phyloP scores from a whole-genome alignment of 352 stramenopile species.

The Thalassiosira livingstoniorum region DNA sequence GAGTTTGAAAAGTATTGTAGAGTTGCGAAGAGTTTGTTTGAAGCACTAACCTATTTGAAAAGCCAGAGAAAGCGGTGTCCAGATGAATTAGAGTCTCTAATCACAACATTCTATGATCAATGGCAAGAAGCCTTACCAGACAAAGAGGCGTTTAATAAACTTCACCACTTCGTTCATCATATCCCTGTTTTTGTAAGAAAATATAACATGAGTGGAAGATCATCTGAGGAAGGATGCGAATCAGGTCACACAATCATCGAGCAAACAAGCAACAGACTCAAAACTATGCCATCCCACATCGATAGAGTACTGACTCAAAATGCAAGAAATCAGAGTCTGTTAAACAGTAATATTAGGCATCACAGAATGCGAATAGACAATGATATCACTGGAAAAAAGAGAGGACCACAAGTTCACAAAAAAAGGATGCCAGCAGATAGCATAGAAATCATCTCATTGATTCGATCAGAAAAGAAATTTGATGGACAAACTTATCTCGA shows the following conservation, averaged over 20 bases:
- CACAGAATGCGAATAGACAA: too few species aligned
- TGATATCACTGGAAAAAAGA: too few species aligned
- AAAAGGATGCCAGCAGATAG: too few species aligned
- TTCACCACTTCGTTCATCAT: background rate
- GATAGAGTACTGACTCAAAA: too few species aligned
- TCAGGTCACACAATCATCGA: background rate
- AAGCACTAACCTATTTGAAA: background rate
- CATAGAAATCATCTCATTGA: too few species aligned
- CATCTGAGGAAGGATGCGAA: background rate
- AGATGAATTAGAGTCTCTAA: background rate
- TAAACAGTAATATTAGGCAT: too few species aligned
- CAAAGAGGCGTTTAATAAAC: background rate
- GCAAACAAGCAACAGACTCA: too few species aligned
- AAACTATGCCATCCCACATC: too few species aligned
- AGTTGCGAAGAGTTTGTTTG: background rate
- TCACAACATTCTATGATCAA: background rate
- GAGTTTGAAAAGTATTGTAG: background rate
- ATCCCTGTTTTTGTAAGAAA: background rate
- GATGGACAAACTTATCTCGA: too few species aligned
- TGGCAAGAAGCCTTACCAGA: background rate
- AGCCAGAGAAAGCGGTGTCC: slow-evolving; percentile 4
- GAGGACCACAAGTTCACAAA: too few species aligned
- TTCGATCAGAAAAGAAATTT: too few species aligned
- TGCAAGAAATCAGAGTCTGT: too few species aligned
- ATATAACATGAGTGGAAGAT: background rate